phyloP scores from a whole-genome alignment of 2,329 filamentous ascomycete genomes.

The Drechslera avenae region DNA sequence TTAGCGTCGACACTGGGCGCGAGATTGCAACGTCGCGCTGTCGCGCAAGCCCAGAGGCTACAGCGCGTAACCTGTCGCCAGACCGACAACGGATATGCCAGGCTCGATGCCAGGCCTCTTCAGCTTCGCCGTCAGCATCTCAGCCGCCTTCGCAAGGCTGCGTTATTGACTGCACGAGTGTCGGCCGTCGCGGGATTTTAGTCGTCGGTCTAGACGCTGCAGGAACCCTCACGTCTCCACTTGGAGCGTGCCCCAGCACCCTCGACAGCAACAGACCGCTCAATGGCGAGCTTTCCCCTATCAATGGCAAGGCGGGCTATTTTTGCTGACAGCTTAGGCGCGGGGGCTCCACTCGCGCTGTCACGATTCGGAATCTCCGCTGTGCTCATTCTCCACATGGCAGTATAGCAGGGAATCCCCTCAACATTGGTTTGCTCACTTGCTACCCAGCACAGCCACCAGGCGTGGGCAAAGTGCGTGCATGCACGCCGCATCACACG shows the following conservation, averaged over 20 bases:
- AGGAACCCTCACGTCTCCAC: slow-evolving; percentile 31
- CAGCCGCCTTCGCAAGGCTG: slow-evolving; percentile 5
- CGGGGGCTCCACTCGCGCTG: slow-evolving; percentile 9
- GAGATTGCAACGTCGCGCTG: slow-evolving; percentile 19
- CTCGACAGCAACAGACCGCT: slow-evolving; percentile 12
- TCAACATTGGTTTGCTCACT: slow-evolving; percentile 8
- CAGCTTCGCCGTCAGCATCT: slow-evolving; percentile 2
- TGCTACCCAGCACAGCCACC: slow-evolving; percentile 7
- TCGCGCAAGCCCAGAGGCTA: slow-evolving; percentile 2
- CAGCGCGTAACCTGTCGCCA: background rate
- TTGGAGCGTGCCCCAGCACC: slow-evolving; percentile 7
- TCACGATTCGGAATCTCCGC: slow-evolving; percentile 4
- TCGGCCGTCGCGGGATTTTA: slow-evolving; percentile 15
- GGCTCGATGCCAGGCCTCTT: background rate
- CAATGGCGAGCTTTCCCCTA: slow-evolving; percentile 13
- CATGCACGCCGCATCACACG: too few species aligned
- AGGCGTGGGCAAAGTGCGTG: background rate
- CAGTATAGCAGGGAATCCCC: background rate
- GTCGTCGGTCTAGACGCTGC: slow-evolving; percentile 28
- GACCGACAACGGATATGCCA: background rate
- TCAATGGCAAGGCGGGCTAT: slow-evolving; percentile 19
- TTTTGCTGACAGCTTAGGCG: slow-evolving; percentile 12
- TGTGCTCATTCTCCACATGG: slow-evolving; percentile 1
- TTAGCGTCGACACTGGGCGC: slow-evolving; percentile 8
- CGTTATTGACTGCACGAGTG: slow-evolving; percentile 5